phyloP scores from a whole-genome alignment of 1,284 basidiomycete genomes.

The Porodaedalea pini region DNA sequence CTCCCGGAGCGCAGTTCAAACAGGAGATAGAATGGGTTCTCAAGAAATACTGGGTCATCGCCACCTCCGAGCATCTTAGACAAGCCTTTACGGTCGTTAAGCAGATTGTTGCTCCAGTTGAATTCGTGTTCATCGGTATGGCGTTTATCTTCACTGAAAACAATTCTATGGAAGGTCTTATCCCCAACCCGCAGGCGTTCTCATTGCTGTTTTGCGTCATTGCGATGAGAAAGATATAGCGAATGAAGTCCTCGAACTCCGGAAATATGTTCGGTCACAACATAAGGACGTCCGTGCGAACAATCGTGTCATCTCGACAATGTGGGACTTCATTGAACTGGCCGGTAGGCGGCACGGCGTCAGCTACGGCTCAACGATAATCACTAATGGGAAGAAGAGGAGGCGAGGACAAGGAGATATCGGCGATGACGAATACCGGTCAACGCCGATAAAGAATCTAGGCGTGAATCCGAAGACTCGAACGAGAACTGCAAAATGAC shows the following conservation, averaged over 20 bases:
- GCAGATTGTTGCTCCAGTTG: constrained; percentile 58
- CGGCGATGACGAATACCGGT: constrained; percentile 44
- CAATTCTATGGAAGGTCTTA: constrained; percentile 25
- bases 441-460: constrained; percentile 37
- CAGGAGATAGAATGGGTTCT: constrained; percentile 46
- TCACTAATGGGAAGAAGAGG: constrained; percentile 23
- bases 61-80: constrained; percentile 36
- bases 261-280: constrained; percentile 46
- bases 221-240: constrained; percentile 41
- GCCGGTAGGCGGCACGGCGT: not conserved
- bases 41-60: constrained; percentile 50
- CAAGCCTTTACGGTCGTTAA: constrained; percentile 48
- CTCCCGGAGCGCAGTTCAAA: constrained; percentile 46
- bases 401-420: constrained; percentile 33
- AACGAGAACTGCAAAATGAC: constrained; percentile 28
- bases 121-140: constrained; percentile 65
- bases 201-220: constrained; percentile 35
- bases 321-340: constrained; percentile 52
- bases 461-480: constrained; percentile 37
- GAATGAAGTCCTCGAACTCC: constrained; percentile 49
- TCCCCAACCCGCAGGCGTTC: constrained; percentile 37
- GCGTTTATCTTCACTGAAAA: not conserved
- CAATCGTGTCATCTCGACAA: constrained; percentile 42
- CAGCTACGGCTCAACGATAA: not conserved
- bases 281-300: constrained; percentile 62